Base-by-base conservation (phyloP, 2,329 filamentous ascomycete genomes). In the Nannizzia gypsea region DNA sequence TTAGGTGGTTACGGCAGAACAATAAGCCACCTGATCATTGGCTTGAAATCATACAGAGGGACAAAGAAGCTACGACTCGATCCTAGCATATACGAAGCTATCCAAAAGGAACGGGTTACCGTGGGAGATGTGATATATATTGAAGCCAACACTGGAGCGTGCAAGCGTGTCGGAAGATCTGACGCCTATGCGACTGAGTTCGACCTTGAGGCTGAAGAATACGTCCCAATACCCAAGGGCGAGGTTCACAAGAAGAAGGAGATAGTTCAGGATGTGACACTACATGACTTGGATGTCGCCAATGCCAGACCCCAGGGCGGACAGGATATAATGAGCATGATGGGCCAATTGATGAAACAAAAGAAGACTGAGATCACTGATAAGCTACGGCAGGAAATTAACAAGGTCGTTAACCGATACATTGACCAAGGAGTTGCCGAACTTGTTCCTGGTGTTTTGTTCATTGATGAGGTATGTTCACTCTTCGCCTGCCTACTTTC, bases 191-290 rank as follows among this genome's bases (percentile, higher is more conserved):
- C 91, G 28, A 99, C 93, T 57, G 93, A 99, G 73, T 99, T 99
- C 72, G 93, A 99, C 72, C 84, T 99, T 56, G 93, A 99, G 78
- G 93, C 93, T 1, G 93, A 99, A 76, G 93, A 99, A 76, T 99
- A 99, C 73, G 93, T 99, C 65, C 93, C 93, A 4, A 95, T 99
- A 64, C 93, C 93, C 61, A 99, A 99, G 79, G 93, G 93, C 61
- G 93, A 99, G 70, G 93, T 99, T 59, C 93, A 97, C 80, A 99
- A 99, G 83, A 97, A 96, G 84, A 99, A 99, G 80, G 93, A 99
- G 77, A 95, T 99, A 67, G 93, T 99, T 38, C 93, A 99, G 74
- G 93, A 99, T 70, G 93, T 99, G 64, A 96, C 93, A 52, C 81
- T 99, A 64, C 93, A 99, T 74, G 93, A 99, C 71, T 80, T 99